Evolutionary conservation across 805 yeast genomes (phyloP).

Genomic region (Candida multigemmis): DNA sequence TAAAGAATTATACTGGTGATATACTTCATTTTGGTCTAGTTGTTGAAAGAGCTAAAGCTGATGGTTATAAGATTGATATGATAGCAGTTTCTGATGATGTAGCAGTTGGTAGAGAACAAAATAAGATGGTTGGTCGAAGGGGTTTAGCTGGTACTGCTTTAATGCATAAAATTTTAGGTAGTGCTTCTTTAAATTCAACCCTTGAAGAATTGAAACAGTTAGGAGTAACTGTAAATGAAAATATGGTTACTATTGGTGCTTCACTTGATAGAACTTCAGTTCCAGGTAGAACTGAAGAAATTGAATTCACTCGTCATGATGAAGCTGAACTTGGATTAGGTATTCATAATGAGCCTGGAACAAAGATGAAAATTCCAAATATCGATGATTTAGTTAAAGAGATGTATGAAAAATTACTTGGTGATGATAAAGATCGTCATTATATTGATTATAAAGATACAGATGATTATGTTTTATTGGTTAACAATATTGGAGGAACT

Average conservation of each 20-base stretch:
- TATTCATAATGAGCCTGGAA: constrained; percentile 91
- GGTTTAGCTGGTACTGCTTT: constrained; percentile 88
- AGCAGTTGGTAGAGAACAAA: constrained; percentile 84
- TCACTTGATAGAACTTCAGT: constrained; percentile 85
- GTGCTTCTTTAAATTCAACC: constrained; percentile 34
- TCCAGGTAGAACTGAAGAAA: constrained; percentile 57
- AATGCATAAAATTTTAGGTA: constrained; percentile 82
- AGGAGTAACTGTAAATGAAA: constrained; percentile 54
- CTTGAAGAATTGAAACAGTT: constrained; percentile 46
- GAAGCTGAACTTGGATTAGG: constrained; percentile 93
- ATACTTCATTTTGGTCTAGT: constrained; percentile 88
- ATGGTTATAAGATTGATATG: constrained; percentile 64
- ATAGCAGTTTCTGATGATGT: constrained; percentile 87
- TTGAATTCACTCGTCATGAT: constrained; percentile 40
- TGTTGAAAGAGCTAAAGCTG: constrained; percentile 76
- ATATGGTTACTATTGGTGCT: constrained; percentile 80
- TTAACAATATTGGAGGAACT: constrained; percentile 88
- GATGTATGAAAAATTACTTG: constrained; percentile 55
- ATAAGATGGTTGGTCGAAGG: constrained; percentile 88
- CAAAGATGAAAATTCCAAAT: constrained; percentile 58
- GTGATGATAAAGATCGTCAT: constrained; percentile 67
- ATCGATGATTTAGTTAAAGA: constrained; percentile 49
- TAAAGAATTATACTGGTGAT: constrained; percentile 93
- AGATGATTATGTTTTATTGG: constrained; percentile 62
- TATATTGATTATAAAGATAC: constrained; percentile 59